Percentiles rank a stretch among this genome's conserved stretches.
phyloP scores from a whole-genome alignment of 2,329 filamentous ascomycete genomes.

The Aspergillus fischeri region DNA sequence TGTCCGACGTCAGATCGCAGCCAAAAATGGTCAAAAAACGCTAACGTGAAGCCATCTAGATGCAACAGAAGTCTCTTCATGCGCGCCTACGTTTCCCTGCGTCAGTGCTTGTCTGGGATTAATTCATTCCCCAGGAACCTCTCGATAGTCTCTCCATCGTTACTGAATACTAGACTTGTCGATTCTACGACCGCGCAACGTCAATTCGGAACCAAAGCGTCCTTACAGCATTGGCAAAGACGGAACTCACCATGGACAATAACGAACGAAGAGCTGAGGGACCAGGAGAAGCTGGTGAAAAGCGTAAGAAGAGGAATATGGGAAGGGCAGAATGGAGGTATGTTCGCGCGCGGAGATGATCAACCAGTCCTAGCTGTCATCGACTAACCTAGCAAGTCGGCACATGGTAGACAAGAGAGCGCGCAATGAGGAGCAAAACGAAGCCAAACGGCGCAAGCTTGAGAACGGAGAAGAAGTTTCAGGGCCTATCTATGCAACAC shows the following conservation, averaged over 20 bases:
- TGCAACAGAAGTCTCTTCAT: conserved; percentile 13
- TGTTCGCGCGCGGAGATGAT: conserved; percentile 20
- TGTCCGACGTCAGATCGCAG: conserved; percentile 1
- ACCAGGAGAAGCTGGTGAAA: conserved; percentile 30
- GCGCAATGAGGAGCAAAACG: conserved; percentile 48
- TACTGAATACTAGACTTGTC: background rate
- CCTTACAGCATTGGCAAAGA: background rate
- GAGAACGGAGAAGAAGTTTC: conserved; percentile 42
- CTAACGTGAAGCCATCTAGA: conserved; percentile 5
- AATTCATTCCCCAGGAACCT: background rate
- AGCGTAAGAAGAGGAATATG: conserved; percentile 62
- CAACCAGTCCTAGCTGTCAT: conserved; percentile 5
- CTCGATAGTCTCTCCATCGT: background rate
- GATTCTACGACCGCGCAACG: background rate
- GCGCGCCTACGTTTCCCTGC: conserved; percentile 17
- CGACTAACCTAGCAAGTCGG: conserved; percentile 52
- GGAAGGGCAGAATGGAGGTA: conserved; percentile 64
- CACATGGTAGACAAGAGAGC: conserved; percentile 50
- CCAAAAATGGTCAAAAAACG: conserved; percentile 8
- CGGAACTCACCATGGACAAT: conserved; percentile 28
- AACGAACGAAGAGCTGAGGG: conserved; percentile 29
- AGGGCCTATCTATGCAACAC: conserved; percentile 51
- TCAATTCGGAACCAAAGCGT: background rate
- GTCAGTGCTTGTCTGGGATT: conserved; percentile 14
- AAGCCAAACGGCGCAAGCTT: conserved; percentile 53